Conservation (phyloP, 257 asterid genomes). For the Primulina tabacum region DNA sequence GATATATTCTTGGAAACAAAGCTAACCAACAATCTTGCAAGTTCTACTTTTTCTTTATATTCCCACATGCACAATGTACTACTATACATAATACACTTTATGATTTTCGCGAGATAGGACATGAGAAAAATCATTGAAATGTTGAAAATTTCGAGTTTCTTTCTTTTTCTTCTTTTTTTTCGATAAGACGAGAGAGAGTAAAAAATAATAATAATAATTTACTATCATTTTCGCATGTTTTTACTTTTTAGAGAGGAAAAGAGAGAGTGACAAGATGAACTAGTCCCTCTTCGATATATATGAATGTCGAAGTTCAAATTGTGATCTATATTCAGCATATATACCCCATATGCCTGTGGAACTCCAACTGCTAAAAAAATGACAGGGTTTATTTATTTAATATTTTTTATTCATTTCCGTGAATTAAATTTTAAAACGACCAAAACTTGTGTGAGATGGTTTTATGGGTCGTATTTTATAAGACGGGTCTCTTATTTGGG, state of each 20-base stretch:
- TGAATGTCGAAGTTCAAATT: background rate
- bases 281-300: background rate
- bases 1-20: background rate
- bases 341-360: background rate
- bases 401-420: no score
- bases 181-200: background rate
- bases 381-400: background rate
- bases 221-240: no score
- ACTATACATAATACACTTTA: background rate
- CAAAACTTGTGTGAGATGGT: no score
- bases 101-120: no score
- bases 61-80: background rate
- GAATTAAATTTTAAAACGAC: no score
- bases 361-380: constrained; percentile 2
- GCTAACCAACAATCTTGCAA: background rate
- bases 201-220: background rate
- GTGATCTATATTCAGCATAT: no score
- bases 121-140: no score
- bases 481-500: no score
- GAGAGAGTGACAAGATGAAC: no score
- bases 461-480: no score
- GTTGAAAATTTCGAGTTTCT: background rate
- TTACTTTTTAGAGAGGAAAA: no score
- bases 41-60: background rate
- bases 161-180: background rate